Conservation (phyloP, 495 filamentous ascomycete genomes). For the Trichoderma parareesei region DNA sequence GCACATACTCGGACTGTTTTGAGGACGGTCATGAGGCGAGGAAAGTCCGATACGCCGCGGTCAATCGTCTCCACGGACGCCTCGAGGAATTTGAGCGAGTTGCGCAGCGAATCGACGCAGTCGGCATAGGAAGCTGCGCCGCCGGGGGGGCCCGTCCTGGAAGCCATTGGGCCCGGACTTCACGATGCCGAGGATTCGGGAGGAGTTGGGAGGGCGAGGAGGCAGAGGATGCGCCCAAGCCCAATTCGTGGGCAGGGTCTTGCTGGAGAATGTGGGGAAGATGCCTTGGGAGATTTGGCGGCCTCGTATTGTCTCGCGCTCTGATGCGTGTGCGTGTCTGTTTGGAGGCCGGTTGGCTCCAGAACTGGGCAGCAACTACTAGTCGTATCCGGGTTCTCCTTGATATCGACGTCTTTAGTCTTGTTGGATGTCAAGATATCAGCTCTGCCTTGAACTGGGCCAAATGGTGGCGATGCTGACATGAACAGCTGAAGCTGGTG, state of each 20-base stretch:
- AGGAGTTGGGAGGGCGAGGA: not conserved
- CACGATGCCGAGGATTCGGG: not conserved
- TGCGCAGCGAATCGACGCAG: slow-evolving; percentile 40
- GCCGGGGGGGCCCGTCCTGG: slow-evolving; percentile 14
- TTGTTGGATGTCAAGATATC: too few species aligned
- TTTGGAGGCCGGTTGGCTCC: too few species aligned
- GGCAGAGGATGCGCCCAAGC: not conserved
- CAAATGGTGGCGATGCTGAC: too few species aligned
- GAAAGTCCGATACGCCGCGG: slow-evolving; percentile 37
- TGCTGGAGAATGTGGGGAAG: slow-evolving; percentile 6
- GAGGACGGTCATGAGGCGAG: slow-evolving; percentile 35
- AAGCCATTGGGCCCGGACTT: slow-evolving; percentile 1
- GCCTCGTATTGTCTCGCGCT: not conserved
- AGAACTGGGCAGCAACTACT: too few species aligned
- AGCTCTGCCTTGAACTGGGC: too few species aligned
- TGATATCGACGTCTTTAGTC: too few species aligned
- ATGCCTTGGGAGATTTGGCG: not conserved
- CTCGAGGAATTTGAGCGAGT: slow-evolving; percentile 43
- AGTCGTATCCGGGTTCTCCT: too few species aligned
- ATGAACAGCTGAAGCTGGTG: too few species aligned
- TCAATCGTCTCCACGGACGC: slow-evolving; percentile 40
- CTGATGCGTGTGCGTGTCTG: not conserved
- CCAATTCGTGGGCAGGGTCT: not conserved
- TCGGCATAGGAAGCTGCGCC: slow-evolving; percentile 31
- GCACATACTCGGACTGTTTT: slow-evolving; percentile 39